Conservation (phyloP, 2,329 filamentous ascomycete genomes). For the Rasamsonia emersonii region DNA sequence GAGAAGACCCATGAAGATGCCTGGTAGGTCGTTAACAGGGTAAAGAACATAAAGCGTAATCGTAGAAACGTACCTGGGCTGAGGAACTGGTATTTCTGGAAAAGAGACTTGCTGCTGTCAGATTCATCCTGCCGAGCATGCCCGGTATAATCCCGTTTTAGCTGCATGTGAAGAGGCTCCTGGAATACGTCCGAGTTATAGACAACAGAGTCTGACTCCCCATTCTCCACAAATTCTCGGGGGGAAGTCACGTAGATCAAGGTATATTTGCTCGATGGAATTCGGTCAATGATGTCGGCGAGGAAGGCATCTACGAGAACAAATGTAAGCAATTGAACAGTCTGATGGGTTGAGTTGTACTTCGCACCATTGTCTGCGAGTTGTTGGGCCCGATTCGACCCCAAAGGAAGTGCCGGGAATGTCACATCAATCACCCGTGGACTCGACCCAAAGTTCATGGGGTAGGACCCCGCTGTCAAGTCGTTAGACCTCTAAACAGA, state of each 20-base stretch:
- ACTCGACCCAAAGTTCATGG: conserved; percentile 24
- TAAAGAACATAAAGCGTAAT: conserved; percentile 1
- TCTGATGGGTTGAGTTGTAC: neutral
- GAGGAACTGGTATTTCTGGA: conserved; percentile 92
- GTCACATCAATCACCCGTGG: conserved; percentile 38
- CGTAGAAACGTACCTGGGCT: conserved; percentile 59
- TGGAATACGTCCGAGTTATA: conserved; percentile 56
- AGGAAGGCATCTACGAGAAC: conserved; percentile 38
- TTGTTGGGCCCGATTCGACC: conserved; percentile 27
- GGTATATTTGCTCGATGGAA: conserved; percentile 55
- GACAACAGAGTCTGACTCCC: conserved; percentile 20
- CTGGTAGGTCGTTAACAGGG: conserved; percentile 35
- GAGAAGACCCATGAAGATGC: conserved; percentile 79
- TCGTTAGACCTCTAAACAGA: conserved; percentile 11
- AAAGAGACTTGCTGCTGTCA: conserved; percentile 39
- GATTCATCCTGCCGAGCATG: conserved; percentile 29
- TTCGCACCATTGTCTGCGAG: conserved; percentile 36
- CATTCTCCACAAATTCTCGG: conserved; percentile 21
- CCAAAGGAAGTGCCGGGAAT: conserved; percentile 34
- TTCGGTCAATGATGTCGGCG: conserved; percentile 36
- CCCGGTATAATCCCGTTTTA: conserved; percentile 56
- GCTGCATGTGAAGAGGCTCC: conserved; percentile 57
- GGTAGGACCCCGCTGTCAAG: conserved; percentile 30
- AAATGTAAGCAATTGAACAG: conserved; percentile 6
- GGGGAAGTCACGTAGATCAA: conserved; percentile 67